phyloP scores from a whole-genome alignment of 129 eudicot genomes.

The Chrysanthemum seticuspe region DNA sequence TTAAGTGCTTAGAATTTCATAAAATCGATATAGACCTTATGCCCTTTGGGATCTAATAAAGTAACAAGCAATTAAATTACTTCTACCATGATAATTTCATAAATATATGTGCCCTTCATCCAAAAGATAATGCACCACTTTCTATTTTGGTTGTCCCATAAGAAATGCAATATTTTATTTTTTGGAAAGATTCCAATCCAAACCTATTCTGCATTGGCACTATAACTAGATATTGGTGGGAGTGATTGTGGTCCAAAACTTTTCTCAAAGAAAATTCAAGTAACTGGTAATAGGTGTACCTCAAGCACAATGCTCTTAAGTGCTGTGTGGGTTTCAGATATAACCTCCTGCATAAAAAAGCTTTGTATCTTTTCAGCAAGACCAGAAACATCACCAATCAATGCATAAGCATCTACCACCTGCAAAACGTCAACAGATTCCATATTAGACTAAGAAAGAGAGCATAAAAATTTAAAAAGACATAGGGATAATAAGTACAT shows the following conservation, averaged over 20 bases:
- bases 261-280: slow-evolving; percentile 7
- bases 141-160: not conserved
- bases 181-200: not conserved
- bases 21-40: not conserved
- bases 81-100: not conserved
- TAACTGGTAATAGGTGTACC: slow-evolving; percentile 40
- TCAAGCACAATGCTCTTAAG: slow-evolving; percentile 66
- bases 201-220: not conserved
- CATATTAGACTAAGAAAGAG: slow-evolving; percentile 19
- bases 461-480: slow-evolving; percentile 6
- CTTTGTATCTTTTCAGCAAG: slow-evolving; percentile 97
- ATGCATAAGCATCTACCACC: slow-evolving; percentile 99
- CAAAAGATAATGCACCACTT: not conserved
- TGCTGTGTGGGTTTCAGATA: slow-evolving; percentile 81
- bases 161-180: slow-evolving; percentile 2
- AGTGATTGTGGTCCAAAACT: slow-evolving; percentile 7
- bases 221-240: slow-evolving; percentile 12
- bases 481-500: slow-evolving; percentile 8
- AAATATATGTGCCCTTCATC: not conserved
- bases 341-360: slow-evolving; percentile 98
- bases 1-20: too few species aligned
- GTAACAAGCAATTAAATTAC: slow-evolving; percentile 2
- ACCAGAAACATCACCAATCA: slow-evolving; percentile 96
- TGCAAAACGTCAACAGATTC: slow-evolving; percentile 34
- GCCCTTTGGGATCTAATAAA: not conserved